A percentile compares a stretch with the other conserved stretches of the same genome.
phyloP scores from a whole-genome alignment of 2,329 filamentous ascomycete genomes.

The Colletotrichum tofieldiae region DNA sequence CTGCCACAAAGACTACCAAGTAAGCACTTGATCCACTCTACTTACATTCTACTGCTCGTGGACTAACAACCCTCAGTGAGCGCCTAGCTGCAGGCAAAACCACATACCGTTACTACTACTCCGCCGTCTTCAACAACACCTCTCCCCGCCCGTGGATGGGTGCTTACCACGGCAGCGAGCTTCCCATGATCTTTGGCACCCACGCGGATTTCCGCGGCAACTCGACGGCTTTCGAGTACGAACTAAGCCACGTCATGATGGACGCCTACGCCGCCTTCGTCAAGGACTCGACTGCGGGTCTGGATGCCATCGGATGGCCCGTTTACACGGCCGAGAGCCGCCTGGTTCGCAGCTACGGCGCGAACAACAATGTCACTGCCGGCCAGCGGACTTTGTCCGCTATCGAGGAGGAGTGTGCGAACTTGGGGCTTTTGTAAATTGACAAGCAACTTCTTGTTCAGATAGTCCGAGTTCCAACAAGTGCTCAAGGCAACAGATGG shows the following conservation, averaged over 20 bases:
- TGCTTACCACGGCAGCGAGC: constrained; percentile 51
- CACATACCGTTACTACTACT: constrained; percentile 49
- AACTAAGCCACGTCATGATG: constrained; percentile 40
- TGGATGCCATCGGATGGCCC: constrained; percentile 36
- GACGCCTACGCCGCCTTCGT: constrained; percentile 36
- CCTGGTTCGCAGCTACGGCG: constrained; percentile 34
- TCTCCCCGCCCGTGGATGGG: constrained; percentile 48
- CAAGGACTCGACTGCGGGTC: constrained; percentile 30
- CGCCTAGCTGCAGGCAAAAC: constrained; percentile 36
- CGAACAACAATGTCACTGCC: constrained; percentile 31
- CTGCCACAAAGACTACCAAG: constrained; percentile 39
- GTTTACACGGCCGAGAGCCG: constrained; percentile 30
- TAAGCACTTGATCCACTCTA: not conserved
- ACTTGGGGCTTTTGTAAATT: constrained; percentile 23
- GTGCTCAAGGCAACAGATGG: too few relatives aligned
- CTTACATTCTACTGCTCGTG: too few relatives aligned
- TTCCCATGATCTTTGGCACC: constrained; percentile 54
- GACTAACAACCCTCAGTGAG: constrained; percentile 8
- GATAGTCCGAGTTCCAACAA: not conserved
- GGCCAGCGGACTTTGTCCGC: constrained; percentile 20
- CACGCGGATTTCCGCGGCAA: constrained; percentile 44
- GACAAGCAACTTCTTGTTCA: not conserved
- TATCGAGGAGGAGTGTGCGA: constrained; percentile 28
- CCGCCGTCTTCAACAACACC: constrained; percentile 51
- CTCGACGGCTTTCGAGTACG: constrained; percentile 41